These are phyloP conservation scores for Artemisia tridentata DNA, from an alignment of 129 eudicot species.

Conservation along the genomic window DNA sequence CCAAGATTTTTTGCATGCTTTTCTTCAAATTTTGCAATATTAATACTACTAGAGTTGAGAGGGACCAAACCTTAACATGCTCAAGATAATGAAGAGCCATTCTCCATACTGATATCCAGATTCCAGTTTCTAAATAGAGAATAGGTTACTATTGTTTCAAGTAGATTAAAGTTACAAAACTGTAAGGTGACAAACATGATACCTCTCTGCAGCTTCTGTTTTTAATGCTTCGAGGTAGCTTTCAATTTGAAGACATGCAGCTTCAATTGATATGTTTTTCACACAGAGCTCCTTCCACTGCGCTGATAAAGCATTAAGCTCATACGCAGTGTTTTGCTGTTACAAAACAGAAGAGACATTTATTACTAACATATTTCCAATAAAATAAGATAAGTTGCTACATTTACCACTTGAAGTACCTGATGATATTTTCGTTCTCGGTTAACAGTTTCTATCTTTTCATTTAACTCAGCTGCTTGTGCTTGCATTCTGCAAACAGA, in stretches of 20 bases:
- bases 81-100: slow-evolving; percentile 42
- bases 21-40: background rate
- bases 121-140: slow-evolving; percentile 63
- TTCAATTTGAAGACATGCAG: slow-evolving; percentile 67
- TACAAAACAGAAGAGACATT: slow-evolving; percentile 14
- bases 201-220: slow-evolving; percentile 77
- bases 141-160: slow-evolving; percentile 6
- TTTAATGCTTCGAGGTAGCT: slow-evolving; percentile 52
- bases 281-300: slow-evolving; percentile 95
- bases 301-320: slow-evolving; percentile 85
- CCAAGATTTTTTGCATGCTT: background rate
- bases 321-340: slow-evolving; percentile 92
- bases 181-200: slow-evolving; percentile 2
- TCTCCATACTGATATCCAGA: slow-evolving; percentile 56
- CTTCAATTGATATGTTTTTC: slow-evolving; percentile 83
- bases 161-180: background rate
- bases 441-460: slow-evolving; percentile 74
- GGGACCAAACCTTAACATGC: slow-evolving; percentile 28
- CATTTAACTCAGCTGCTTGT: slow-evolving; percentile 60
- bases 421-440: slow-evolving; percentile 94
- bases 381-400: background rate
- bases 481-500: slow-evolving; percentile 60
- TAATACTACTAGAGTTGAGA: background rate
- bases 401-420: slow-evolving; percentile 39
- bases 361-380: slow-evolving; percentile 1